Base-by-base conservation (phyloP, 768 basidiomycete species). In the Boletus subparvulus region DNA sequence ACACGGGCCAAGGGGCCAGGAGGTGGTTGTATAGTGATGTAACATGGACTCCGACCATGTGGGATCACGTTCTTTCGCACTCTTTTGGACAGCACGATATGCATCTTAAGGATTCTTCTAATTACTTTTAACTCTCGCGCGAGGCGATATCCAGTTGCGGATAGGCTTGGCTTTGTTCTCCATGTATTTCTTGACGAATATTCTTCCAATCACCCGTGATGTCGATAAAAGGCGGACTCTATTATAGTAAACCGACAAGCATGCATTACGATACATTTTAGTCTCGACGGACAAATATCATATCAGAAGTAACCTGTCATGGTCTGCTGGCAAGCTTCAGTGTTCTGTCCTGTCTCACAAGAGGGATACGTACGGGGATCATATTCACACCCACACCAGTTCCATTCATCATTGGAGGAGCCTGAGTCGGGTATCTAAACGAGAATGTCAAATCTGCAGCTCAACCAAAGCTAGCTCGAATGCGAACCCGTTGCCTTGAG, bases 1-100 rank as follows among this genome's bases (percentile, higher is more conserved):
- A 87, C 88, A 24, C 81, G 87, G 43, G 74, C 86, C n/a, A 89
- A 85, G 69, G 85, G 86, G 9, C 70, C 86, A 35, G 80, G 80
- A 42, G 69, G 73, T 28, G 72, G 78, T 47, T 91, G 88, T 69
- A 68, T 83, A 52, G 71, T 88, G 59, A 81, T 85, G 83, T 89
- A 77, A 82, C 56, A 21, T 51, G 24, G 48, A 48, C 45, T 19
- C 24, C 16, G 26, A 24, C 47, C 26, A 2, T 39, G 53, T 3
- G 45, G 49, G 45, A 37, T 37, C 14, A 36, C 37, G 19, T 47
- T 61, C 54, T n/a, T 55, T 55, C 14, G 16, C 35, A 24, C 17
- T 47, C 55, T 45, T 54, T 54, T 53, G 48, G 42, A 37, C 37
- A 21, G 19, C 52, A 59, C 56, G 7, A 47, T 53, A 60, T 62